Conservation (phyloP, 1,284 basidiomycete species). For the Tylopilus orsonianus region DNA sequence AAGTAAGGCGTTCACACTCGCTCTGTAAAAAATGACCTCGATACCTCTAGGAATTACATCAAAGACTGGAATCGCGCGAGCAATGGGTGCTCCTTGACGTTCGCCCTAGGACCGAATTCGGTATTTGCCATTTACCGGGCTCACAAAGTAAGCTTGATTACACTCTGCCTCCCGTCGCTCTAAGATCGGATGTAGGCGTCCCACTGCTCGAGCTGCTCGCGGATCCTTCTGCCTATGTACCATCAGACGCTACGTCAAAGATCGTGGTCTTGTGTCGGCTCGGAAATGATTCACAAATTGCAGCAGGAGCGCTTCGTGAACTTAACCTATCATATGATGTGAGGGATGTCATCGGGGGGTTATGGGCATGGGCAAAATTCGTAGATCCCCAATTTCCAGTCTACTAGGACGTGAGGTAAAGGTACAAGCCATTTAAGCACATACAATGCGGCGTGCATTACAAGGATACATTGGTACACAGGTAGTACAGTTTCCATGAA, state of each 20-base stretch:
- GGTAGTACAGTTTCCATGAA: constrained; percentile 3
- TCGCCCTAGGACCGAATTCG: constrained; percentile 78
- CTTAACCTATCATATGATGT: constrained; percentile 38
- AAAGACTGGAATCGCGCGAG: constrained; percentile 45
- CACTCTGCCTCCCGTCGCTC: neutral
- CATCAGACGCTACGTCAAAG: constrained; percentile 23
- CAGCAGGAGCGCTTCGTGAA: constrained; percentile 64
- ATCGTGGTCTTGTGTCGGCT: constrained; percentile 78
- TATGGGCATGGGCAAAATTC: constrained; percentile 72
- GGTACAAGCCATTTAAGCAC: neutral
- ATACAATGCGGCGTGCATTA: constrained; percentile 10
- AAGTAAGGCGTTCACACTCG: constrained; percentile 36
- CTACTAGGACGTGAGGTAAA: constrained; percentile 51
- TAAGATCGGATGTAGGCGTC: constrained; percentile 48
- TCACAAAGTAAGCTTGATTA: constrained; percentile 65
- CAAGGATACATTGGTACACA: constrained; percentile 3
- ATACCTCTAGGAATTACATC: constrained; percentile 13
- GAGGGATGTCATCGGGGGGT: constrained; percentile 76
- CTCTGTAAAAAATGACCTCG: neutral
- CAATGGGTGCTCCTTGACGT: constrained; percentile 75
- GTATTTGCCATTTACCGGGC: constrained; percentile 78
- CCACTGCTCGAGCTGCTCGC: constrained; percentile 63
- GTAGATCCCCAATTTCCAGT: constrained; percentile 77
- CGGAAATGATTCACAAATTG: constrained; percentile 93
- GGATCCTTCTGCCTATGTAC: constrained; percentile 48